phyloP scores from a whole-genome alignment of 768 basidiomycete species.

The Suillus paluster region DNA sequence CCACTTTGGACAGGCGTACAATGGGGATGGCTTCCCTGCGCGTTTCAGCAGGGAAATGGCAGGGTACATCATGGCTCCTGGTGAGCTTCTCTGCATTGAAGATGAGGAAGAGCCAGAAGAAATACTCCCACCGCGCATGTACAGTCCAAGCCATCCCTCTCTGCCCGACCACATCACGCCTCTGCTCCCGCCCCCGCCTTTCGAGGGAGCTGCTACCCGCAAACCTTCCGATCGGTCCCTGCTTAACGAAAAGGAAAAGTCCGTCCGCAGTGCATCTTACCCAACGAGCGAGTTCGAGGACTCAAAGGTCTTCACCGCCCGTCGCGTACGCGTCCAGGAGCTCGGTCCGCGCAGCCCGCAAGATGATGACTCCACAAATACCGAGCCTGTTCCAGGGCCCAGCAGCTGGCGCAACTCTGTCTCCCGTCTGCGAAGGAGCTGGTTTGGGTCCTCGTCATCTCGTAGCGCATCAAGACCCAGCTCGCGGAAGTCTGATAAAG shows the following conservation, averaged over 20 bases:
- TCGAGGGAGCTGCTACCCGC: conserved; percentile 36
- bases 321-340: conserved; percentile 45
- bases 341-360: conserved; percentile 29
- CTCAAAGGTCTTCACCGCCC: conserved; percentile 38
- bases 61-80: conserved; percentile 42
- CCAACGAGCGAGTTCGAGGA: conserved; percentile 38
- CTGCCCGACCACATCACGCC: conserved; percentile 36
- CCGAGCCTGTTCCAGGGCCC: conserved; percentile 28
- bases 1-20: conserved; percentile 37
- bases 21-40: conserved; percentile 25
- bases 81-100: conserved; percentile 38
- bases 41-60: conserved; percentile 36
- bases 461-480: conserved; percentile 31
- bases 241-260: conserved; percentile 38
- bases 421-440: conserved; percentile 56
- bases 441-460: conserved; percentile 52
- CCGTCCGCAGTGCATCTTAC: conserved; percentile 36
- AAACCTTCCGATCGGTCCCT: conserved; percentile 23
- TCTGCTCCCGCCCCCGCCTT: conserved; percentile 43
- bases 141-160: conserved; percentile 27
- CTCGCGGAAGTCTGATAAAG: conserved; percentile 40
- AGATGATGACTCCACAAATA: conserved; percentile 22
- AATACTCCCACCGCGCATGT: conserved; percentile 32
- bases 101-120: conserved; percentile 33
- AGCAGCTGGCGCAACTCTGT: conserved; percentile 43